Evolutionary conservation across 305 asterid genomes (phyloP).

Genomic region (Euphrasia arctica): DNA sequence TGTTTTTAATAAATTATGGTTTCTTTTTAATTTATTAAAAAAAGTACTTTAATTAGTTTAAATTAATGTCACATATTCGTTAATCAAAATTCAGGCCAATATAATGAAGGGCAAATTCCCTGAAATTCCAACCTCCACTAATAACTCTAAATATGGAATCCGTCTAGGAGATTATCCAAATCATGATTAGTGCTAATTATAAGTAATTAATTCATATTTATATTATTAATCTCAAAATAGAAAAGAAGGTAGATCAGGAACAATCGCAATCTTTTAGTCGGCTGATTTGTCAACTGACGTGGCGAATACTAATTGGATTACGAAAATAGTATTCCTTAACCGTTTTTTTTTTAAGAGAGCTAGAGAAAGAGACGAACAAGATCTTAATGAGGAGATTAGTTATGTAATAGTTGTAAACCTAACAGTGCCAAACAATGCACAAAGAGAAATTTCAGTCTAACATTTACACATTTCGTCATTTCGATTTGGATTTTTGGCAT

Average conservation of each 20-base stretch:
- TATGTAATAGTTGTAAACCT: conserved; percentile 12
- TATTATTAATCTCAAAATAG: background rate
- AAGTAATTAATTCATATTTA: background rate
- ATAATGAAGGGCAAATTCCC: background rate
- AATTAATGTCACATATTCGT: conserved; percentile 8
- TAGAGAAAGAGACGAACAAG: no score
- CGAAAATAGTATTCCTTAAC: no score
- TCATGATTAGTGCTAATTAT: background rate
- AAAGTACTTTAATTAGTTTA: background rate
- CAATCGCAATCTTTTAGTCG: conserved; percentile 24
- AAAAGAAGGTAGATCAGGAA: conserved; percentile 34
- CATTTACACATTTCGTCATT: conserved; percentile 13
- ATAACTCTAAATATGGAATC: background rate
- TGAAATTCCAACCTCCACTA: conserved; percentile 18
- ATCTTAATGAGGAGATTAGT: background rate
- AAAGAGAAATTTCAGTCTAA: background rate
- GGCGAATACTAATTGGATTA: conserved; percentile 23
- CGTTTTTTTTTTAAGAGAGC: background rate
- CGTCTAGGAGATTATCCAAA: conserved; percentile 8
- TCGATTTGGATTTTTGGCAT: conserved; percentile 1
- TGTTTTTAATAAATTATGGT: no score
- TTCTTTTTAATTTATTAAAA: no score
- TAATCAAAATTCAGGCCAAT: background rate
- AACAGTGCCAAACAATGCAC: conserved; percentile 19
- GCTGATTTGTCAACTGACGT: conserved; percentile 25